Evolutionary conservation across 352 stramenopile genomes (phyloP), one percentile per base, ranked within the genome.

Genomic region (Globisporangium nunn): DNA sequence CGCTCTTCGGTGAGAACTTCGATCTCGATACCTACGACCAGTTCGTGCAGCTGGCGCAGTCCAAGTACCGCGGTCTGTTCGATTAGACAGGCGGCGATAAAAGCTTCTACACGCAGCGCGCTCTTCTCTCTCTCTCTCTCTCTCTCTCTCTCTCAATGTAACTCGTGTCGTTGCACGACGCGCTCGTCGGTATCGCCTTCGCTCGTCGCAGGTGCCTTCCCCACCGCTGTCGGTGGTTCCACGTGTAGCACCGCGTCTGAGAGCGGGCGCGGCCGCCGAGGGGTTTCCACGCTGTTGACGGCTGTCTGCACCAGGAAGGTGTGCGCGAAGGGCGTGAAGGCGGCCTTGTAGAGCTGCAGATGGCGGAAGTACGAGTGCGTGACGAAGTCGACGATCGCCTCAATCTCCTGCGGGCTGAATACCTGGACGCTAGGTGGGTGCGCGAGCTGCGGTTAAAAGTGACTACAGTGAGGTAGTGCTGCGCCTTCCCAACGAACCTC

Each of bases 21-120:
- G 85, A 93, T 46, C 63, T 94, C 49, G 78, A 83, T 51, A 88
- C 74, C 52, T 94, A 94, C 66, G 75, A 94, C 58, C 82, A 93
- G 65, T 74, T 93, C 51, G 78, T 94, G 54, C 61, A 87, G 60
- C 64, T 93, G 30, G 70, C 80, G 39, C 78, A 91, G 59, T 64
- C 59, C 65, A 93, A 94, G 63, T 88, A 79, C 63, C 75, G 76
- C 37, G 44, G 65, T 11, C 58, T 94, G 48, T 94, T 94, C 66
- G 70, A 78, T 50, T 91, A 87, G 68, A 6, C 17, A 23, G 28
- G 29, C 47, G 47, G 15, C 59, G 14, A 14, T 14, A 40, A 40
- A 23, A 23, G 23, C 35, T 14, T 14, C 6, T 40, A 40, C 35
- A 39, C 35, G 17, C 3, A 18, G 12, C 28, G 10, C 29, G 17